Evolutionary conservation across 2,329 filamentous ascomycete genomes (phyloP).

Genomic region (Monilinia polystroma): DNA sequence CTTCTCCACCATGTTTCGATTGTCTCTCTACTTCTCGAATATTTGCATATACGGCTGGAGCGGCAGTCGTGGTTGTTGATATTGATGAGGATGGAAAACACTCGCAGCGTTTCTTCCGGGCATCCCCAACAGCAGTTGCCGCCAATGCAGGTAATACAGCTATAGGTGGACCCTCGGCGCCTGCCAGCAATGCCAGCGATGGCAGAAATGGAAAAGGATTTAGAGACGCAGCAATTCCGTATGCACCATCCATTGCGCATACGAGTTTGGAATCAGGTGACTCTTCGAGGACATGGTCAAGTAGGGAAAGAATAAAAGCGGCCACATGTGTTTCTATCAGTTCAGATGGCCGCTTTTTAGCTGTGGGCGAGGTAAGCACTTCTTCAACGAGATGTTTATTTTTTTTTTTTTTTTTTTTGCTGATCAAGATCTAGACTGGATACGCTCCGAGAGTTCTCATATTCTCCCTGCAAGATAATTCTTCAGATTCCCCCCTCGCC

Average conservation of each 20-base stretch:
- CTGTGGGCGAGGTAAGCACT: constrained; percentile 73
- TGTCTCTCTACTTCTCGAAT: constrained; percentile 64
- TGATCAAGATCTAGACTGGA: constrained; percentile 61
- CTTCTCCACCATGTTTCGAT: constrained; percentile 82
- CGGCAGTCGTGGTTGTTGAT: constrained; percentile 85
- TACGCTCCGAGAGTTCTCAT: constrained; percentile 90
- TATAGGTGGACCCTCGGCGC: constrained; percentile 52
- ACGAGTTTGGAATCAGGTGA: constrained; percentile 58
- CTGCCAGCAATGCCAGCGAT: constrained; percentile 60
- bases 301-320: constrained; percentile 88
- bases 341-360: constrained; percentile 80
- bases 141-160: constrained; percentile 52
- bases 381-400: constrained; percentile 18
- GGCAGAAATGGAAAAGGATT: constrained; percentile 57
- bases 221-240: constrained; percentile 46
- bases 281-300: constrained; percentile 76
- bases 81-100: constrained; percentile 64
- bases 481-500: constrained; percentile 77
- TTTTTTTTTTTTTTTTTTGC: too few species aligned
- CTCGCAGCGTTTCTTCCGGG: constrained; percentile 86
- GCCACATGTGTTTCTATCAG: constrained; percentile 89
- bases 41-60: constrained; percentile 91
- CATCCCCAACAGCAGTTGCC: constrained; percentile 73
- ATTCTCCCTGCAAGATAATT: constrained; percentile 78
- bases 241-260: constrained; percentile 41